Evolutionary conservation across 2,329 filamentous ascomycete species (phyloP), one percentile per base, ranked within the genome.

Genomic region (Xylaria sp.): DNA sequence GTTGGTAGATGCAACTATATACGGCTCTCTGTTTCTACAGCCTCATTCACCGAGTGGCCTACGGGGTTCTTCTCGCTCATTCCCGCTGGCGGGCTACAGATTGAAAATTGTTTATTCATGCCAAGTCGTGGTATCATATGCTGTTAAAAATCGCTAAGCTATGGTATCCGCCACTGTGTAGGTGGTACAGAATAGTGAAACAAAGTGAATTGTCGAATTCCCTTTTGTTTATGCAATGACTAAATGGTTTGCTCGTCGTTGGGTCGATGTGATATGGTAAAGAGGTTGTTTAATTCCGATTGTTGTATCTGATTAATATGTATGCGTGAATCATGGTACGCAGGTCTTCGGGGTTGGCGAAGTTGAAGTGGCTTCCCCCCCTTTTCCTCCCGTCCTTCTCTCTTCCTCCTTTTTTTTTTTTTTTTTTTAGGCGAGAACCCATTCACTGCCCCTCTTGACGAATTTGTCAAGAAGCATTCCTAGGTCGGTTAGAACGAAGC

Each of bases 401-500:
- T 21, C 27, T 13, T n/a, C n/a, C n/a, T n/a, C n/a, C n/a, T n/a
- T n/a, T n/a, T n/a, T n/a, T n/a, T n/a, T n/a, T n/a, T n/a, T n/a
- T n/a, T n/a, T n/a, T n/a, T 42, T 60, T 69, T 66, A 78, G 59
- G 66, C 74, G 40, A 78, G 75, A 37, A 98, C 94, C 95, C 95
- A 99, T 84, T 99, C 95, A 75, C 92, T 97, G 27, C 95, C 94
- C 73, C 94, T 89, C 85, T 99, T 99, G 79, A 99, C 91, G 77
- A 96, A 98, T 79, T 98, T 99, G 80, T 99, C 96, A 74, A 99
- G 84, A 83, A 99, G 85, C 78, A 96, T 80, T 47, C 90, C 87
- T 69, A 99, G 83, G 79, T 99, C 96, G 3, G 90, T 86, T 69
- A 99, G 84, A n/a, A 94, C 94, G 79, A 99, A 99, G 21, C 96